Percentiles rank a stretch among this genome's conserved stretches.
Evolutionary conservation across 805 yeast species (phyloP).

Genomic region (Kurtzmaniella cleridarum): DNA sequence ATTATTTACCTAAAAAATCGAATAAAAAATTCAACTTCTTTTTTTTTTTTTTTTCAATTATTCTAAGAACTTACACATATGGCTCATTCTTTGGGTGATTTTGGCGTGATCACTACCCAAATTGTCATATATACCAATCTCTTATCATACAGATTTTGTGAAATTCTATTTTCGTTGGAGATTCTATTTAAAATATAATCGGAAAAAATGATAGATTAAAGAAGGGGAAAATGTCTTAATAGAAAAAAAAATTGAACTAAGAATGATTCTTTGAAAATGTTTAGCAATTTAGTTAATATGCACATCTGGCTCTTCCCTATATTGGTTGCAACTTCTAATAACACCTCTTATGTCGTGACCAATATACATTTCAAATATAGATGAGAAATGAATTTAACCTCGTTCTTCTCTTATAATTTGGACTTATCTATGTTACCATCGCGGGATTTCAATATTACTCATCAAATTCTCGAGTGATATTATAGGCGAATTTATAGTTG

Average conservation of each 20-base stretch:
- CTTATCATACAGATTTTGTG: too few relatives aligned
- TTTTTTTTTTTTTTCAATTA: conserved; percentile 32
- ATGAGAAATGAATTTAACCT: conserved; percentile 31
- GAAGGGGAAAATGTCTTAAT: too few relatives aligned
- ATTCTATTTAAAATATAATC: too few relatives aligned
- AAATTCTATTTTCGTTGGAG: too few relatives aligned
- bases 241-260: too few relatives aligned
- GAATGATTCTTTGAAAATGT: too few relatives aligned
- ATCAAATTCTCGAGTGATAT: conserved; percentile 34
- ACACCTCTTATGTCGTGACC: conserved; percentile 26
- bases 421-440: conserved; percentile 38
- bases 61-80: too few relatives aligned
- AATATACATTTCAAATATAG: conserved; percentile 44
- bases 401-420: conserved; percentile 30
- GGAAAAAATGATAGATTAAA: too few relatives aligned
- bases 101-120: too few relatives aligned
- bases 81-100: too few relatives aligned
- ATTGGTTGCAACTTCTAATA: conserved; percentile 28
- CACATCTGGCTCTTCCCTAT: conserved; percentile 18
- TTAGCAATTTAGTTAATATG: too few relatives aligned
- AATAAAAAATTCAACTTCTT: conserved; percentile 30
- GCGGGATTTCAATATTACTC: conserved; percentile 32
- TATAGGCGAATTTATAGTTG: conserved; percentile 18
- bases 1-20: conserved; percentile 29
- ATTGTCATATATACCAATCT: too few relatives aligned